Conservation (phyloP, 129 eudicot genomes). For the Pulicaria dysenterica region DNA sequence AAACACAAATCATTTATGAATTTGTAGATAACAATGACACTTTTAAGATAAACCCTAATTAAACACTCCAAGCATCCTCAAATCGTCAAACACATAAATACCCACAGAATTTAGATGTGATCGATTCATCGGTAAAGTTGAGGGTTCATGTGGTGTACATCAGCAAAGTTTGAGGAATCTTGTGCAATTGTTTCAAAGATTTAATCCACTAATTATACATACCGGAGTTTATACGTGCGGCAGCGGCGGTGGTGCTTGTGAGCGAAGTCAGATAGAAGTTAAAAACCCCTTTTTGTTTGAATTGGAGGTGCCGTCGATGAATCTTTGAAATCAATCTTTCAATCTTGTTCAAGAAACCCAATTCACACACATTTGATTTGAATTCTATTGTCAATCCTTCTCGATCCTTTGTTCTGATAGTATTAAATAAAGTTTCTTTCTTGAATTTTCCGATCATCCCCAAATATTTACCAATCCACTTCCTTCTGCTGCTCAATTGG, state of each 20-base stretch:
- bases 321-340: slow-evolving; percentile 16
- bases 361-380: slow-evolving; percentile 22
- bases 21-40: not conserved
- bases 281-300: slow-evolving; percentile 11
- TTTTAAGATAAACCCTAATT: slow-evolving; percentile 8
- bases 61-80: not conserved
- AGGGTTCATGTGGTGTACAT: slow-evolving; percentile 12
- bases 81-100: no score
- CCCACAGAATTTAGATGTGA: no score
- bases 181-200: slow-evolving; percentile 10
- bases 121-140: slow-evolving; percentile 2
- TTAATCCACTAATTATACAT: slow-evolving; percentile 13
- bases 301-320: slow-evolving; percentile 22
- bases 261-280: slow-evolving; percentile 20
- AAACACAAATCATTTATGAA: not conserved
- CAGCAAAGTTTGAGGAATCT: slow-evolving; percentile 7
- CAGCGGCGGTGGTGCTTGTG: slow-evolving; percentile 35
- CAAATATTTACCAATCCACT: not conserved
- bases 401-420: slow-evolving; percentile 1
- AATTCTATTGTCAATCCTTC: not conserved
- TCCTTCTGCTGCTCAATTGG: slow-evolving; percentile 5
- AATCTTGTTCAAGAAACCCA: slow-evolving; percentile 18
- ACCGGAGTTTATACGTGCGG: slow-evolving; percentile 33
- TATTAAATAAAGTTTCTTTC: not conserved
- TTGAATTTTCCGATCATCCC: slow-evolving; percentile 23